Evolutionary conservation across 2,329 filamentous ascomycete genomes (phyloP).

Genomic region (Exserohilum turcica): DNA sequence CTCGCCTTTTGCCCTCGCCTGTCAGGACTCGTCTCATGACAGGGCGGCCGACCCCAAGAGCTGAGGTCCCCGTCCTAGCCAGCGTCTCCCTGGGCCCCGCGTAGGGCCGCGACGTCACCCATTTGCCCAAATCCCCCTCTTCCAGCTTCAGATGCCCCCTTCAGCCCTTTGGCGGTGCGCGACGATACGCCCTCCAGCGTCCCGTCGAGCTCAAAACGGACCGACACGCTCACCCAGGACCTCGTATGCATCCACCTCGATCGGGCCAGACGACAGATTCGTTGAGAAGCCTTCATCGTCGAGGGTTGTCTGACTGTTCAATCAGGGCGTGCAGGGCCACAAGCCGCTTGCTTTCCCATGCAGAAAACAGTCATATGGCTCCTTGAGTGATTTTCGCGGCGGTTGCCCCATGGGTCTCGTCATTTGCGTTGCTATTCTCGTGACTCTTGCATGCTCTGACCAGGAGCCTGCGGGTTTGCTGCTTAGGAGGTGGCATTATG

Average conservation of each 20-base stretch:
- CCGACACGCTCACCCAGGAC: slow-evolving; percentile 23
- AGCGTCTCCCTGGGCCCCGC: slow-evolving; percentile 18
- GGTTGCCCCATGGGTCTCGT: slow-evolving; percentile 28
- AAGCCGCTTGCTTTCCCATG: slow-evolving; percentile 28
- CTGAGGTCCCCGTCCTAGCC: slow-evolving; percentile 33
- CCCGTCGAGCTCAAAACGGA: slow-evolving; percentile 18
- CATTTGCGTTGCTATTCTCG: slow-evolving; percentile 31
- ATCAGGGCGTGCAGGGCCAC: slow-evolving; percentile 35
- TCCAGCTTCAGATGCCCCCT: slow-evolving; percentile 25
- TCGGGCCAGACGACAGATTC: slow-evolving; percentile 23
- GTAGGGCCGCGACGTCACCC: slow-evolving; percentile 17
- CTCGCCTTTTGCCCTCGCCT: slow-evolving; percentile 18
- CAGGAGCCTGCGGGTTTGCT: slow-evolving; percentile 24
- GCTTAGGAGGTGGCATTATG: slow-evolving; percentile 16
- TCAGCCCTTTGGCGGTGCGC: slow-evolving; percentile 19
- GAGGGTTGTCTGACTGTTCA: slow-evolving; percentile 29
- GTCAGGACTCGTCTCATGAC: slow-evolving; percentile 18
- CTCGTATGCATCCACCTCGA: slow-evolving; percentile 36
- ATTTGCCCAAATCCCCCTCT: slow-evolving; percentile 10
- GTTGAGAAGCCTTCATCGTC: slow-evolving; percentile 29
- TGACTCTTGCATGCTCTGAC: slow-evolving; percentile 29
- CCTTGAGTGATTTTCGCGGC: slow-evolving; percentile 31
- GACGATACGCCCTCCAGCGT: slow-evolving; percentile 24
- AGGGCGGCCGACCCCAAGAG: slow-evolving; percentile 28
- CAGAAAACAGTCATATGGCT: slow-evolving; percentile 39